Evolutionary conservation across 2,329 filamentous ascomycete species (phyloP).

Genomic region (Epichloe festucae): DNA sequence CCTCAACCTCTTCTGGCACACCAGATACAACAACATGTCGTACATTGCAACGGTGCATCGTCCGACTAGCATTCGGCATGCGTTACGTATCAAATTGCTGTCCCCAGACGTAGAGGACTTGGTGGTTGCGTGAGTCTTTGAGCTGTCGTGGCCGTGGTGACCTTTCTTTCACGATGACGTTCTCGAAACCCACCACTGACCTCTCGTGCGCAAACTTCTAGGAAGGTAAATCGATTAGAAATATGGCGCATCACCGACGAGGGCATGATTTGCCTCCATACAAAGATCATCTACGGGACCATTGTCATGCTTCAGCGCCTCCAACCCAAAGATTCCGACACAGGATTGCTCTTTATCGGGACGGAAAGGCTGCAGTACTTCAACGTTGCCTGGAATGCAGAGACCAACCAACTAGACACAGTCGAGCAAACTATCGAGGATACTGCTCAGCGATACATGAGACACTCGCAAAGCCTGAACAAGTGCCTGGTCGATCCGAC

Average conservation of each 20-base stretch:
- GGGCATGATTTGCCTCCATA: slow-evolving; percentile 50
- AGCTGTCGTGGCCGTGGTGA: not conserved
- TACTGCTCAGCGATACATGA: slow-evolving; percentile 44
- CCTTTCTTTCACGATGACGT: not conserved
- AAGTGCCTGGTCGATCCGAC: slow-evolving; percentile 75
- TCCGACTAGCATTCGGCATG: slow-evolving; percentile 83
- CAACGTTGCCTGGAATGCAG: slow-evolving; percentile 68
- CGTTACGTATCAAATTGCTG: slow-evolving; percentile 67
- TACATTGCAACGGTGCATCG: slow-evolving; percentile 90
- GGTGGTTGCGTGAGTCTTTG: slow-evolving; percentile 62
- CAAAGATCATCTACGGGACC: slow-evolving; percentile 69
- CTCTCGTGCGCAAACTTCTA: slow-evolving; percentile 19
- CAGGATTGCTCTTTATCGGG: slow-evolving; percentile 82
- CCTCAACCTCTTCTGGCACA: slow-evolving; percentile 1
- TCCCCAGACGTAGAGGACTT: slow-evolving; percentile 65
- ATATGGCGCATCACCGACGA: slow-evolving; percentile 61
- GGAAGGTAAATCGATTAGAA: slow-evolving; percentile 76
- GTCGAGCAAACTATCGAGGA: slow-evolving; percentile 40
- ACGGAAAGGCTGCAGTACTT: slow-evolving; percentile 88
- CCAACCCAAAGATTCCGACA: slow-evolving; percentile 57
- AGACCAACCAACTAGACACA: slow-evolving; percentile 36
- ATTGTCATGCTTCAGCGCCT: slow-evolving; percentile 76
- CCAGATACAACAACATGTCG: slow-evolving; percentile 48
- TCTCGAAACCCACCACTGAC: not conserved
- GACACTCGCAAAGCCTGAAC: slow-evolving; percentile 73